Conservation (phyloP, 1,284 basidiomycete species). For the Boletus mariae region DNA sequence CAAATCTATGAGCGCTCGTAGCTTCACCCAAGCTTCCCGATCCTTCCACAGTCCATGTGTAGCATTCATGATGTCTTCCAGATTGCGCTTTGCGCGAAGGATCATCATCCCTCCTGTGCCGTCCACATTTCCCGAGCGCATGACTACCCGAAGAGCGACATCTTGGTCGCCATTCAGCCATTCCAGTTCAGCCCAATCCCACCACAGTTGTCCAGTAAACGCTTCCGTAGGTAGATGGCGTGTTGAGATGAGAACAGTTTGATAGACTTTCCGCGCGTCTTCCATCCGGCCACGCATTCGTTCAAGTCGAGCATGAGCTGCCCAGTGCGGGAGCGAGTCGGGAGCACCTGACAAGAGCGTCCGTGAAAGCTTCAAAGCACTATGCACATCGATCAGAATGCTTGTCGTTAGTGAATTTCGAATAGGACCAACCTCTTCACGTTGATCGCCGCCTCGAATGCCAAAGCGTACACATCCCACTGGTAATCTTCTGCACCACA, state of each 20-base stretch:
- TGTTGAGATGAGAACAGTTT: conserved; percentile 54
- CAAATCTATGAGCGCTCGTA: conserved; percentile 62
- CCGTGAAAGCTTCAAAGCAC: conserved; percentile 74
- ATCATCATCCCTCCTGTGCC: conserved; percentile 50
- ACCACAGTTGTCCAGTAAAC: conserved; percentile 63
- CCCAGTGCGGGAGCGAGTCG: conserved; percentile 74
- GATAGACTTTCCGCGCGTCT: conserved; percentile 83
- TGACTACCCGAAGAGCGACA: conserved; percentile 49
- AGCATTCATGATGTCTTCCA: conserved; percentile 46
- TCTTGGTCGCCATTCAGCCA: conserved; percentile 61
- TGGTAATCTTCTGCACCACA: conserved; percentile 45
- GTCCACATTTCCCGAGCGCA: conserved; percentile 52
- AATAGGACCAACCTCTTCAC: conserved; percentile 51
- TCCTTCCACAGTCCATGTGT: conserved; percentile 46
- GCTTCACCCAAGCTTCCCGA: conserved; percentile 58
- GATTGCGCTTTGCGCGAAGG: conserved; percentile 54
- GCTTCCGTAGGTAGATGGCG: conserved; percentile 33
- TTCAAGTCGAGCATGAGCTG: conserved; percentile 79
- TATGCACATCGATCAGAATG: conserved; percentile 31
- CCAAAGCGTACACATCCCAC: conserved; percentile 63
- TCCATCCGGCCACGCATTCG: conserved; percentile 63
- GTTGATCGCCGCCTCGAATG: conserved; percentile 64
- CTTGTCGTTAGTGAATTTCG: conserved; percentile 2
- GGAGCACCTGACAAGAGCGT: conserved; percentile 59
- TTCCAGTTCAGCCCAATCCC: conserved; percentile 89